phyloP scores from a whole-genome alignment of 2,329 filamentous ascomycete genomes.

The Colletotrichum tropicicola region DNA sequence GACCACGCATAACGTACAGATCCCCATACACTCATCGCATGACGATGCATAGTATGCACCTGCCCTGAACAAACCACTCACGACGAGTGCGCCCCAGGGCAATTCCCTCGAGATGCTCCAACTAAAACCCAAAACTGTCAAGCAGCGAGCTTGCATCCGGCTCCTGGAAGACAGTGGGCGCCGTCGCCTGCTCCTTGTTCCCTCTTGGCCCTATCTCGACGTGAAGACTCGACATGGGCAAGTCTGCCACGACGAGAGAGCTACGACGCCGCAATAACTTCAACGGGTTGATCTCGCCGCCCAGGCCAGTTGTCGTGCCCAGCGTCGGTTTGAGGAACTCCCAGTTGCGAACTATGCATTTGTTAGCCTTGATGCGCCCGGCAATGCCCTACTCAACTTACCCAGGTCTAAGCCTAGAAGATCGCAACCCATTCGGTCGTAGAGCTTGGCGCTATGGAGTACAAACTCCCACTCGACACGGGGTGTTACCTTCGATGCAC shows the following conservation, averaged over 20 bases:
- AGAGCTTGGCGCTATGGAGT: constrained; percentile 83
- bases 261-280: constrained; percentile 76
- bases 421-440: constrained; percentile 93
- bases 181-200: constrained; percentile 56
- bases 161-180: constrained; percentile 86
- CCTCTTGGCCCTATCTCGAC: constrained; percentile 53
- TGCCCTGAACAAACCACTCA: too few species aligned
- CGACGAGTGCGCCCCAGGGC: too few species aligned
- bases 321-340: constrained; percentile 71
- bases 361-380: constrained; percentile 27
- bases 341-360: constrained; percentile 75
- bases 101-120: too few species aligned
- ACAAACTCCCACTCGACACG: constrained; percentile 90
- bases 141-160: constrained; percentile 89
- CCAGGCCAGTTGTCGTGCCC: constrained; percentile 44
- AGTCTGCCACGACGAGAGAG: constrained; percentile 82
- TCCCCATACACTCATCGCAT: too few species aligned
- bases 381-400: constrained; percentile 48
- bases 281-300: constrained; percentile 68
- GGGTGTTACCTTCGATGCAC: constrained; percentile 83
- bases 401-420: constrained; percentile 85
- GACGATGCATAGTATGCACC: too few species aligned
- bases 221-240: constrained; percentile 57
- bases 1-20: too few species aligned
- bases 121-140: constrained; percentile 90